A percentile compares a stretch with the other conserved stretches of the same genome.
Conservation (phyloP, 2,329 filamentous ascomycete genomes). For the Myriosclerotinia curreyana region DNA sequence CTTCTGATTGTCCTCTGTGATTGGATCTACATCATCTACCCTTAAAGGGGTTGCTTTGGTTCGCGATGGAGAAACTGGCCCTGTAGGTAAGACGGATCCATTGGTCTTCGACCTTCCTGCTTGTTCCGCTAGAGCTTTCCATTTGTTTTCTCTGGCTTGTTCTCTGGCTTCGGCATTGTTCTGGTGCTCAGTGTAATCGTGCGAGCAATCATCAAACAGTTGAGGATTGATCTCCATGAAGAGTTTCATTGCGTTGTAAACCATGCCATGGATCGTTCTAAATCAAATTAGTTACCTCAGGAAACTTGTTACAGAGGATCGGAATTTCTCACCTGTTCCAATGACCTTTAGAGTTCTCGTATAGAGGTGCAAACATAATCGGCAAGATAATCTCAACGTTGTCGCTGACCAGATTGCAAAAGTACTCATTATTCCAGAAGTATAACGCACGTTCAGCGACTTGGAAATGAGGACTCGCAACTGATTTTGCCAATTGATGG, state of each 20-base stretch:
- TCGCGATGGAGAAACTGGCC: conserved; percentile 40
- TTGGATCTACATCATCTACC: conserved; percentile 74
- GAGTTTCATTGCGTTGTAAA: conserved; percentile 99
- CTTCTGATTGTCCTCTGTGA: conserved; percentile 80
- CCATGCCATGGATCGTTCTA: conserved; percentile 99
- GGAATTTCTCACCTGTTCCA: conserved; percentile 72
- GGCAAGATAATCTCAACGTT: conserved; percentile 98
- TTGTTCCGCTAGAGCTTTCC: conserved; percentile 80
- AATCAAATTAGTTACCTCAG: conserved; percentile 38
- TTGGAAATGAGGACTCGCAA: conserved; percentile 98
- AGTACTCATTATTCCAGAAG: conserved; percentile 99
- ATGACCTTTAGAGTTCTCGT: conserved; percentile 98
- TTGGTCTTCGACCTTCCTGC: conserved; percentile 64
- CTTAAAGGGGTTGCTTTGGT: conserved; percentile 47
- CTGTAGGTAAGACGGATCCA: conserved; percentile 41
- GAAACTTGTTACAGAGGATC: conserved; percentile 16
- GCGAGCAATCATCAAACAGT: conserved; percentile 96
- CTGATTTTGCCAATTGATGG: conserved; percentile 95
- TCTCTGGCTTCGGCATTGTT: conserved; percentile 86
- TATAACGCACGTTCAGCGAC: conserved; percentile 95
- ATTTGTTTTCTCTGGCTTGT: conserved; percentile 77
- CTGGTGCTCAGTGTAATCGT: conserved; percentile 95
- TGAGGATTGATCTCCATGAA: conserved; percentile 99
- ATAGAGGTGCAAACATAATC: conserved; percentile 98
- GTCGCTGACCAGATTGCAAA: conserved; percentile 98